Conservation (phyloP, 495 filamentous ascomycete genomes). For the Trichoderma orchidacearum region DNA sequence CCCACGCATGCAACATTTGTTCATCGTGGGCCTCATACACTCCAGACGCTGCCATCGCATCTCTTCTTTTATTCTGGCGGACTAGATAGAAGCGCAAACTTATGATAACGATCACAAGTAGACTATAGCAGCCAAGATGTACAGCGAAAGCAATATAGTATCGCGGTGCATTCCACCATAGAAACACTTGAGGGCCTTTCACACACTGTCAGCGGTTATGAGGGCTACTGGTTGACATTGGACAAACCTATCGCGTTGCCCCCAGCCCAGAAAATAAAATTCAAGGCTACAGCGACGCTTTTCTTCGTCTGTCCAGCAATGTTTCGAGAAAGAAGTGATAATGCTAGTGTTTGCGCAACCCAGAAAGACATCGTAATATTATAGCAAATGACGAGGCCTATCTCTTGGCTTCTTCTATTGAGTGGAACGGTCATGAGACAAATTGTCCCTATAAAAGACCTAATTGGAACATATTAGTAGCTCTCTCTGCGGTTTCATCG, state of each 20-base stretch:
- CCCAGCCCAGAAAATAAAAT: constrained; percentile 35
- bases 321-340: constrained; percentile 38
- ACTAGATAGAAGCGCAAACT: constrained; percentile 33
- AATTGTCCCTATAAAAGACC: constrained; percentile 42
- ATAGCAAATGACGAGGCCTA: constrained; percentile 41
- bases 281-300: constrained; percentile 28
- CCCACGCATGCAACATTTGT: constrained; percentile 34
- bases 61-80: constrained; percentile 31
- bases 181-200: constrained; percentile 37
- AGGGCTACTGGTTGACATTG: not conserved
- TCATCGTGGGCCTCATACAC: constrained; percentile 24
- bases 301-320: constrained; percentile 44
- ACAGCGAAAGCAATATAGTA: constrained; percentile 42
- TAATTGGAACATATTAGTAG: constrained; percentile 6
- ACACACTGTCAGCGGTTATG: not conserved
- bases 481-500: not conserved
- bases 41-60: constrained; percentile 27
- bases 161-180: constrained; percentile 31
- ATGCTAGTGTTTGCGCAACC: constrained; percentile 39
- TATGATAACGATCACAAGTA: constrained; percentile 30
- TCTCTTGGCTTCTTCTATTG: constrained; percentile 25
- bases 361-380: constrained; percentile 45
- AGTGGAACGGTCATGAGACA: constrained; percentile 38
- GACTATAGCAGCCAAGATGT: constrained; percentile 38
- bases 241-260: constrained; percentile 32